phyloP scores from a whole-genome alignment of 106 monocot genomes.

The Phalaenopsis equestris region DNA sequence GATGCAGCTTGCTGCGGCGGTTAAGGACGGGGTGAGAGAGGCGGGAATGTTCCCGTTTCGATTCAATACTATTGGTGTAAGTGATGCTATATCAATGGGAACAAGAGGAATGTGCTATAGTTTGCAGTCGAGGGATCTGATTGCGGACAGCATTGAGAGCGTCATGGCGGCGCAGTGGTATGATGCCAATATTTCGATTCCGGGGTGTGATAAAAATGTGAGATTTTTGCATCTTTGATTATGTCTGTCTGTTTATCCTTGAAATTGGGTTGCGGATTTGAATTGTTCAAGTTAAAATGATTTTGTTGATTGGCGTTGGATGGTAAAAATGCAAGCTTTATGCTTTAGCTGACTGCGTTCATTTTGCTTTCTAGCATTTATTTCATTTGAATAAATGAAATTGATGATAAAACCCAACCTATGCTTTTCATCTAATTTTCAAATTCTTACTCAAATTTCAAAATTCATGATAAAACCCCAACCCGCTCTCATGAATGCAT shows the following conservation, averaged over 20 bases:
- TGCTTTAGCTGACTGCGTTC: neutral
- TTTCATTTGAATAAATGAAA: neutral
- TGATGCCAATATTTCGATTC: constrained; percentile 92
- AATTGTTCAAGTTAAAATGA: neutral
- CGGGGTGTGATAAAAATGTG: constrained; percentile 97
- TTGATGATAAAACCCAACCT: too few species aligned
- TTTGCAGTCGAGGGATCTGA: constrained; percentile 84
- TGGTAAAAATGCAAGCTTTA: neutral
- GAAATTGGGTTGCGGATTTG: neutral
- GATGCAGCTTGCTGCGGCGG: constrained; percentile 70
- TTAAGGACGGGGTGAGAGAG: constrained; percentile 60
- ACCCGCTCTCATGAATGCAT: too few species aligned
- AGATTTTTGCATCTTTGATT: constrained; percentile 17
- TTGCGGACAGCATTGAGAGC: constrained; percentile 92
- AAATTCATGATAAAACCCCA: too few species aligned
- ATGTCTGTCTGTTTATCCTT: neutral
- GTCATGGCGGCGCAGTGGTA: constrained; percentile 99
- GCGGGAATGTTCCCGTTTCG: constrained; percentile 86
- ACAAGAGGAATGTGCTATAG: constrained; percentile 96
- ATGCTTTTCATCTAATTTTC: too few species aligned
- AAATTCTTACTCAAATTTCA: too few species aligned
- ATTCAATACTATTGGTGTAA: constrained; percentile 92
- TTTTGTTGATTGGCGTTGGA: neutral
- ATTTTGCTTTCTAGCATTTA: neutral
- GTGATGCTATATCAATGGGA: constrained; percentile 97